A percentile compares a stretch with the other conserved stretches of the same genome.
Evolutionary conservation across 176 grass and related monocot species (phyloP).

Genomic region (Cenchrus americanus): DNA sequence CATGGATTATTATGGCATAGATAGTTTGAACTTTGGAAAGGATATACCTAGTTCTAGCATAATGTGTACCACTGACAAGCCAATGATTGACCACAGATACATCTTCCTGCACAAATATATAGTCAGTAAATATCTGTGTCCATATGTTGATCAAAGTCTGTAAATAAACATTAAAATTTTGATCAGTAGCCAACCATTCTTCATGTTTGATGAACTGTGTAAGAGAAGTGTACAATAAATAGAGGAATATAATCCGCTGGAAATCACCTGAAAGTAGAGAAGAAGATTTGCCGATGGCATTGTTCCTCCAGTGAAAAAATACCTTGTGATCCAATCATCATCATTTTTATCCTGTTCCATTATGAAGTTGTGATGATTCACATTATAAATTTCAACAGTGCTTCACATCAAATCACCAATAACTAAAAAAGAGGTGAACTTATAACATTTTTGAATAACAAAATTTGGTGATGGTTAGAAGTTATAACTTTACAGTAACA

Average conservation of each 20-base stretch:
- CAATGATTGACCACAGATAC: slow-evolving; percentile 79
- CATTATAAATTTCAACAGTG: background rate
- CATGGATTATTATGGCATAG: background rate
- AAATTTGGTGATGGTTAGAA: background rate
- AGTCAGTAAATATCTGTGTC: background rate
- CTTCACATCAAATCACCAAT: background rate
- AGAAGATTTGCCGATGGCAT: slow-evolving; percentile 90
- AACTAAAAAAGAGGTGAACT: background rate
- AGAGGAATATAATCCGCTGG: background rate
- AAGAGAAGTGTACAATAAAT: background rate
- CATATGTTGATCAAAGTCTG: background rate
- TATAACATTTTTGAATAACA: slow-evolving; percentile 2
- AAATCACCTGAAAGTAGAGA: slow-evolving; percentile 91
- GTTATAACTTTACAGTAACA: background rate
- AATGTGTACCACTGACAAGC: slow-evolving; percentile 87
- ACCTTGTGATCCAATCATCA: slow-evolving; percentile 97
- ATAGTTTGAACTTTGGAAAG: background rate
- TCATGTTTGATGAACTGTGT: background rate
- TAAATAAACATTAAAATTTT: slow-evolving; percentile 4
- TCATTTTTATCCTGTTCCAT: slow-evolving; percentile 86
- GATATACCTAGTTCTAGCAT: slow-evolving; percentile 84
- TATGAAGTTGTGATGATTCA: background rate
- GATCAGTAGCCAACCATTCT: background rate
- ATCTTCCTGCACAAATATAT: slow-evolving; percentile 61
- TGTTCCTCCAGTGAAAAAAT: slow-evolving; percentile 97